Evolutionary conservation across 1,284 basidiomycete genomes (phyloP), one percentile per base, ranked within the genome.

Genomic region (Puccinia hordei): DNA sequence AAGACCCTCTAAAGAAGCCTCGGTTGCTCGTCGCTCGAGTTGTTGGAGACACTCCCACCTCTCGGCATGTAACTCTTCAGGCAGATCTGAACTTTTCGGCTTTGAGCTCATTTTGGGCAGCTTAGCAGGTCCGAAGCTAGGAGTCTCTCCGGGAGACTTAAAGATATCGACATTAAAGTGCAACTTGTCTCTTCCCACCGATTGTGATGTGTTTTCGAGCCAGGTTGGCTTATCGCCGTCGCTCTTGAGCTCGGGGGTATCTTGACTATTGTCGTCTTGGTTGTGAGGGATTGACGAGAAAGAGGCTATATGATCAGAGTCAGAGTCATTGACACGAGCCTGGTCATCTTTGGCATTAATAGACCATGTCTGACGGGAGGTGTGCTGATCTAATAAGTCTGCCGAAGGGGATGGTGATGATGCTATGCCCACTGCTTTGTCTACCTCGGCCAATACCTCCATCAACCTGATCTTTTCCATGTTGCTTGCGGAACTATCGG

Each of bases 11-110:
- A 66, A 27, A 33, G 75, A 77, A 33, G 75, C 75, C 66, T 77
- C 75, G 30, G 61, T 63, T 27, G 75, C 75, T 33, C 75, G 75
- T 44, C 75, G 75, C 51, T 77, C 75, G 27, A 77, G 63, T 68
- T 77, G 75, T 51, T 53, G 46, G 33, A 77, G 61, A 68, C 35
- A 65, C 27, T 68, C 63, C 75, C 75, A 77, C 63, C 75, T 53
- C 51, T 57, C 63, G 22, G 63, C 30, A 15, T 68, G 46, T 19
- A 68, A 38, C 49, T 77, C 75, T 30, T 77, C 71, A n/a, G 30
- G 46, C 8, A 35, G 22, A 2, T 73, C 71, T 13, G 53, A 35
- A 35, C 38, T 41, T 41, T 4, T 41, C 38, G 63, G 30, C n/a
- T 68, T 13, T 0, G 27, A 13, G 17, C 19, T 63, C 33, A 35